Evolutionary conservation across 2,329 filamentous ascomycete genomes (phyloP).

Genomic region (Hypoxylon sp.): DNA sequence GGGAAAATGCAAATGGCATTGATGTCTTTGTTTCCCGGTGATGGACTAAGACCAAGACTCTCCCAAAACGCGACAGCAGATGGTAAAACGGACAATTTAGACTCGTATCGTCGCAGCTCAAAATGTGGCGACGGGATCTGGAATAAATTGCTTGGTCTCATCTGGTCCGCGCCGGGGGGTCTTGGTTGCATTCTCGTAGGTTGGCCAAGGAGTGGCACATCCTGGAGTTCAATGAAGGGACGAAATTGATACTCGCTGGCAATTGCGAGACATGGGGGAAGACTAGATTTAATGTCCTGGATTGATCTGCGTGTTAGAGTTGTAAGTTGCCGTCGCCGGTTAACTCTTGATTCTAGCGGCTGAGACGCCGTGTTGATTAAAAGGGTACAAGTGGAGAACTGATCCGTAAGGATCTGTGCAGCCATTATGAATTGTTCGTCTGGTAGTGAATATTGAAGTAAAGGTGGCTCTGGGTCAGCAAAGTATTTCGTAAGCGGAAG

Average conservation of each 20-base stretch:
- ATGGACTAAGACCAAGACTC: slow-evolving; percentile 80
- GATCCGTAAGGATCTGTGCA: slow-evolving; percentile 80
- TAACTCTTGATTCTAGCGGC: slow-evolving; percentile 52
- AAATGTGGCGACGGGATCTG: slow-evolving; percentile 78
- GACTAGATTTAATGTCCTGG: slow-evolving; percentile 62
- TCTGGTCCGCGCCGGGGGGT: slow-evolving; percentile 63
- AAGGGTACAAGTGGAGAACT: slow-evolving; percentile 71
- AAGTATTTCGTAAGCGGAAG: slow-evolving; percentile 70
- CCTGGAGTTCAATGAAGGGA: slow-evolving; percentile 70
- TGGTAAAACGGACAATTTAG: slow-evolving; percentile 79
- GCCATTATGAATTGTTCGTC: slow-evolving; percentile 76
- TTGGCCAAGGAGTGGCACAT: slow-evolving; percentile 68
- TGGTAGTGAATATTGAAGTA: slow-evolving; percentile 61
- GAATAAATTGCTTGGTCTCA: slow-evolving; percentile 69
- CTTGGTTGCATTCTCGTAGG: slow-evolving; percentile 68
- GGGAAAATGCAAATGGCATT: slow-evolving; percentile 80
- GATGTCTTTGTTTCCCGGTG: slow-evolving; percentile 79
- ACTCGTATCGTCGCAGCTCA: slow-evolving; percentile 78
- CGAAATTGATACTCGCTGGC: slow-evolving; percentile 62
- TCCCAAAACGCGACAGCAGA: slow-evolving; percentile 87
- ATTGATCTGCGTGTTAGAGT: slow-evolving; percentile 64
- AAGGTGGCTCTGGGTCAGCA: slow-evolving; percentile 70
- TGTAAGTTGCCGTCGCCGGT: slow-evolving; percentile 60
- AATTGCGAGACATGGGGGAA: slow-evolving; percentile 63
- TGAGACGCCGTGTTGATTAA: slow-evolving; percentile 48